These are phyloP conservation scores for Exserohilum turcica DNA, from an alignment of 2,329 filamentous ascomycete species.

Conservation along the genomic window DNA sequence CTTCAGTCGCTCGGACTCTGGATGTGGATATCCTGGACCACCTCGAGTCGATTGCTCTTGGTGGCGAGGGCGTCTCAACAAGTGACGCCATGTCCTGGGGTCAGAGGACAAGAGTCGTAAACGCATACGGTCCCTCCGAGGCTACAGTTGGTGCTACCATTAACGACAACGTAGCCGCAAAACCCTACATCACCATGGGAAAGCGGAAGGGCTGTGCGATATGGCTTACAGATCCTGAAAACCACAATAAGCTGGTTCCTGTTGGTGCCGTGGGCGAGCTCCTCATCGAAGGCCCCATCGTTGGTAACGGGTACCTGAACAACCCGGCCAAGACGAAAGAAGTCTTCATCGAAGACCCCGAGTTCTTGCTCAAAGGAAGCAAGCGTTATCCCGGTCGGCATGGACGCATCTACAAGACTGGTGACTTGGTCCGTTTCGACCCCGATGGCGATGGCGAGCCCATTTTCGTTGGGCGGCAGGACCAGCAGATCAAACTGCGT, in stretches of 20 bases:
- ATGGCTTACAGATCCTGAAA: conserved; percentile 51
- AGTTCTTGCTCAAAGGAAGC: conserved; percentile 67
- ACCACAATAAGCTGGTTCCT: conserved; percentile 46
- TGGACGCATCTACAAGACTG: conserved; percentile 54
- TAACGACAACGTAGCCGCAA: conserved; percentile 36
- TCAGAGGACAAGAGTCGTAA: conserved; percentile 42
- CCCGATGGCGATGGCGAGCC: conserved; percentile 46
- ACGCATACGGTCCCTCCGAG: conserved; percentile 46
- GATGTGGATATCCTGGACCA: conserved; percentile 46
- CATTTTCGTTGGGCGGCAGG: conserved; percentile 45
- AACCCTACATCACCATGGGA: conserved; percentile 47
- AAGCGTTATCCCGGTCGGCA: conserved; percentile 54
- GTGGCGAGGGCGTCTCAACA: conserved; percentile 46
- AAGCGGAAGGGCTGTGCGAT: conserved; percentile 40
- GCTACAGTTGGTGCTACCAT: conserved; percentile 44
- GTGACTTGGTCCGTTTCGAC: conserved; percentile 57
- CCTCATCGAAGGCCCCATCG: conserved; percentile 63
- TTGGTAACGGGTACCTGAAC: conserved; percentile 48
- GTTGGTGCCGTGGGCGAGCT: conserved; percentile 57
- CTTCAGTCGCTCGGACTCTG: conserved; percentile 45
- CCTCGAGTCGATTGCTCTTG: conserved; percentile 52
- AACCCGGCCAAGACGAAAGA: conserved; percentile 45
- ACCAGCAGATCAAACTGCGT: conserved; percentile 50
- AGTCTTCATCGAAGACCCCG: conserved; percentile 56
- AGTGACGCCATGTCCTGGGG: conserved; percentile 53